phyloP scores from a whole-genome alignment of 2,329 filamentous ascomycete species.

The Trichoderma hamatum region DNA sequence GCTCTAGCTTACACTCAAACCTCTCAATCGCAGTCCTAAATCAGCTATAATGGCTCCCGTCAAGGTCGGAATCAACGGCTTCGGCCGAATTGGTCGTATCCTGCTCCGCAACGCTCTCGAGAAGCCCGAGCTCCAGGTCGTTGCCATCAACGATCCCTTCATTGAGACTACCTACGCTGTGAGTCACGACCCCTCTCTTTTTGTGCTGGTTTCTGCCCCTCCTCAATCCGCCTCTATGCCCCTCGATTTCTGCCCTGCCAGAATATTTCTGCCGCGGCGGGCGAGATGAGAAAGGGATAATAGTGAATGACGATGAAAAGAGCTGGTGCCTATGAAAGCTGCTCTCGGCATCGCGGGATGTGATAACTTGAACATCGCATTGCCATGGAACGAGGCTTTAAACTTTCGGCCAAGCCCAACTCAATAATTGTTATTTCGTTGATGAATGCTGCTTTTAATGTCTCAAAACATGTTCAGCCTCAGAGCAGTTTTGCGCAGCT shows the following conservation, averaged over 20 bases:
- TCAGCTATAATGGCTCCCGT: conserved; percentile 39
- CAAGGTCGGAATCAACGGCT: conserved; percentile 98
- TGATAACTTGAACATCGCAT: background rate
- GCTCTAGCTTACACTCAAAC: conserved; percentile 29
- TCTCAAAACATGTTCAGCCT: background rate
- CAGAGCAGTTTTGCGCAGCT: background rate
- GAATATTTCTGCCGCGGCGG: background rate
- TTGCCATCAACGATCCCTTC: conserved; percentile 99
- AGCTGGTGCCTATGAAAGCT: background rate
- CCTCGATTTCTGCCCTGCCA: background rate
- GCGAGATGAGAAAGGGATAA: background rate
- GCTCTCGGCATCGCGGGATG: background rate
- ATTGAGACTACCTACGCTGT: conserved; percentile 97
- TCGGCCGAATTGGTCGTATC: conserved; percentile 99
- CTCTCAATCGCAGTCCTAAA: conserved; percentile 26
- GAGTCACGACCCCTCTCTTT: conserved; percentile 51
- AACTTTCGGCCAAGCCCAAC: background rate
- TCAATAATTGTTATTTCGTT: background rate
- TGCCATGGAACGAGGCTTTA: background rate
- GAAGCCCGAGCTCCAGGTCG: conserved; percentile 85
- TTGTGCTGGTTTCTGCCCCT: conserved; percentile 13
- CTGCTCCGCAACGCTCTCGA: conserved; percentile 97
- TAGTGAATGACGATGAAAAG: background rate
- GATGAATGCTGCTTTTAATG: background rate
- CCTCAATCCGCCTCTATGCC: conserved; percentile 12